These are phyloP conservation scores for Abrus pulchellus DNA, from an alignment of 306 rosid species.

Conservation along the genomic window DNA sequence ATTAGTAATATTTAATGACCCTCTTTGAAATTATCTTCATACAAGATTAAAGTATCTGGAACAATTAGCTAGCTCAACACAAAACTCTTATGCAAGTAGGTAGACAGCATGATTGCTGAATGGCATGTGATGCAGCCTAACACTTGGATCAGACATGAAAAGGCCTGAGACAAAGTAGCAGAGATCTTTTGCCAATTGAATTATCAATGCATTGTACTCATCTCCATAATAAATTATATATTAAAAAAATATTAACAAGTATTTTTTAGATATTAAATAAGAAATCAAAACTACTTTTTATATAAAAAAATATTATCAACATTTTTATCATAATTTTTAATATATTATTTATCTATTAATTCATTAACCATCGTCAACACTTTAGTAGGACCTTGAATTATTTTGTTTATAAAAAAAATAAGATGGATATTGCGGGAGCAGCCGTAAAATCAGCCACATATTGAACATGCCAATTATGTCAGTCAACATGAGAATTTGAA, in stretches of 20 bases:
- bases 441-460: not conserved
- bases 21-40: not conserved
- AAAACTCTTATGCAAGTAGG: not conserved
- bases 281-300: not conserved
- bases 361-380: not conserved
- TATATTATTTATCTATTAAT: not conserved
- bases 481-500: not conserved
- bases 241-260: not conserved
- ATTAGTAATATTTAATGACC: constrained; percentile 20
- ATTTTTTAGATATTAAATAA: not conserved
- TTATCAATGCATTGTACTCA: constrained; percentile 33
- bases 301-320: not conserved
- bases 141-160: constrained; percentile 42
- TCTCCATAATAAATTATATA: not conserved
- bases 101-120: constrained; percentile 43
- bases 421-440: constrained; percentile 23
- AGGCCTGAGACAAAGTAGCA: constrained; percentile 44
- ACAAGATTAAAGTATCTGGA: not conserved
- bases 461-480: constrained; percentile 16
- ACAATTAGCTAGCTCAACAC: not conserved
- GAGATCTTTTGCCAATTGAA: constrained; percentile 48
- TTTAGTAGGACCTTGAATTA: not conserved
- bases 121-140: constrained; percentile 45
- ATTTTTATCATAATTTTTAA: not conserved
- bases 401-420: not conserved